Percentiles rank a stretch among this genome's conserved stretches.
phyloP scores from a whole-genome alignment of 1,139 yeast genomes.

The Blastobotrys capitulatus region DNA sequence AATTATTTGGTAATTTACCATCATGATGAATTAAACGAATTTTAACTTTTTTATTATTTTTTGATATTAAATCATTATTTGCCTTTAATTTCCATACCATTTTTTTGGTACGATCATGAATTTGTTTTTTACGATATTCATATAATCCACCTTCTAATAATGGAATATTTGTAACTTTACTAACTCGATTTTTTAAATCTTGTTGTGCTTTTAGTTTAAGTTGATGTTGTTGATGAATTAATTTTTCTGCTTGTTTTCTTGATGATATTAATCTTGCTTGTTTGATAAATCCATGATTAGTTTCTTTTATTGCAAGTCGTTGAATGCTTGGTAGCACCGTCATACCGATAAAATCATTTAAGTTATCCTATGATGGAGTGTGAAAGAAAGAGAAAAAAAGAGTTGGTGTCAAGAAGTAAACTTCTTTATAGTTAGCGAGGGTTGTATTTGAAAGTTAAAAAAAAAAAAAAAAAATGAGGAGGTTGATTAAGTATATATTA shows the following conservation, averaged over 20 bases:
- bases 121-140: slow-evolving; percentile 7
- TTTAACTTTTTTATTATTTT: not conserved
- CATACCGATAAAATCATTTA: not conserved
- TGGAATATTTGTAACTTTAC: slow-evolving; percentile 9
- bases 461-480: no score
- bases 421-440: no score
- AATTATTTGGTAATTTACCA: no score
- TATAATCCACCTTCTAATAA: slow-evolving; percentile 11
- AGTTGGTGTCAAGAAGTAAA: no score
- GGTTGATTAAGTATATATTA: no score
- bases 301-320: not conserved
- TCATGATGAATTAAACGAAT: slow-evolving; percentile 3
- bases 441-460: no score
- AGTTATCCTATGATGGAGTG: no score
- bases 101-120: slow-evolving; percentile 1
- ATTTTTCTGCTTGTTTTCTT: slow-evolving; percentile 1
- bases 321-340: not conserved
- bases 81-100: slow-evolving; percentile 6
- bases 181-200: slow-evolving; percentile 2
- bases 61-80: no score
- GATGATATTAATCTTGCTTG: slow-evolving; percentile 3
- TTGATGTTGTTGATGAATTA: not conserved
- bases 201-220: slow-evolving; percentile 1
- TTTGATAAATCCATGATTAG: not conserved
- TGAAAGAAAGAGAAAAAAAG: no score